Percentiles rank a stretch among this genome's conserved stretches.
These are phyloP conservation scores for Aspergillus conjunctus DNA, from an alignment of 495 filamentous ascomycete genomes.

Conservation along the genomic window DNA sequence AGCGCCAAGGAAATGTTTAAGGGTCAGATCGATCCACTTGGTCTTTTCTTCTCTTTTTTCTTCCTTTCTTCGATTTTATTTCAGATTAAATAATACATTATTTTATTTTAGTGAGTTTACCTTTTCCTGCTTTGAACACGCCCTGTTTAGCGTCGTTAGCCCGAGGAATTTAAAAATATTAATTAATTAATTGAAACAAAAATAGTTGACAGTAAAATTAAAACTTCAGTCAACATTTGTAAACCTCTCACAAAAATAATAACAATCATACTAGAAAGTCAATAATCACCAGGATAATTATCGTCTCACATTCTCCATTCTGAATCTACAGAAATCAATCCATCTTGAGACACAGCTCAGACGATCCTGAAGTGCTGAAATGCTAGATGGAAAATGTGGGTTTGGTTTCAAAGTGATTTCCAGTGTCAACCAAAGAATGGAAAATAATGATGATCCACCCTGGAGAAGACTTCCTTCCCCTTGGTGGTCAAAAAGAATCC, in stretches of 20 bases:
- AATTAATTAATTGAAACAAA: conserved; percentile 2
- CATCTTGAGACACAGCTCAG: conserved; percentile 5
- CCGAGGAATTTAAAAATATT: conserved; percentile 1
- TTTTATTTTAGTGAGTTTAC: too few relatives aligned
- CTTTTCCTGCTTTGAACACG: conserved; percentile 1
- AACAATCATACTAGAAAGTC: too few relatives aligned
- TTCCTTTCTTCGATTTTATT: background rate
- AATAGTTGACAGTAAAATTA: too few relatives aligned
- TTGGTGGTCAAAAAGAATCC: background rate
- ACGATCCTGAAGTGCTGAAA: conserved; percentile 2
- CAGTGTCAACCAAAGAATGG: conserved; percentile 8
- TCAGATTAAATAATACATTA: too few relatives aligned
- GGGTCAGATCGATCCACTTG: conserved; percentile 36
- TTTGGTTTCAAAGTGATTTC: conserved; percentile 20
- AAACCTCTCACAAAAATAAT: too few relatives aligned
- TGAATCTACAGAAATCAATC: too few relatives aligned
- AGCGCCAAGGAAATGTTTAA: conserved; percentile 25
- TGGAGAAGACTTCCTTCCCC: background rate
- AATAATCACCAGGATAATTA: too few relatives aligned
- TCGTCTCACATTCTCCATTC: too few relatives aligned
- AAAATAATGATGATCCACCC: conserved; percentile 4
- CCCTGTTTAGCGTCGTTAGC: conserved; percentile 16
- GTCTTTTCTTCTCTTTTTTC: conserved; percentile 13
- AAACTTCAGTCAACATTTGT: too few relatives aligned
- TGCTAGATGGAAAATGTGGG: conserved; percentile 15